A percentile compares a stretch with the other conserved stretches of the same genome.
Evolutionary conservation across 352 stramenopile species (phyloP).

Genomic region (Phytophthora citricola): DNA sequence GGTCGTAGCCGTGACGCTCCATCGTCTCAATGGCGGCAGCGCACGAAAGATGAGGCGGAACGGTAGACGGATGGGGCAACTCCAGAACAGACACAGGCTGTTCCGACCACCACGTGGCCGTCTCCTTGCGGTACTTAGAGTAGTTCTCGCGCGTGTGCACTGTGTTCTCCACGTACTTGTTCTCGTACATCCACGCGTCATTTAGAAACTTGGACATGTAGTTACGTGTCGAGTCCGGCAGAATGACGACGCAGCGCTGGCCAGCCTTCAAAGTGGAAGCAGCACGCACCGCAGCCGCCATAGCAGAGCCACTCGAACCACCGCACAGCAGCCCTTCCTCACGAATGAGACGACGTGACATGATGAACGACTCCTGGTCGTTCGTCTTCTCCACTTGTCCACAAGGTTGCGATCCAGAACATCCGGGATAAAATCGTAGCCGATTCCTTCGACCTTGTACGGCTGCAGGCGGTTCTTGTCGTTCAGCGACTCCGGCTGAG

Average conservation of each 20-base stretch:
- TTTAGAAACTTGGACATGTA: conserved; percentile 98
- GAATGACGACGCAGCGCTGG: conserved; percentile 94
- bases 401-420: conserved; percentile 93
- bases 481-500: conserved; percentile 91
- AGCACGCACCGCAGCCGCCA: conserved; percentile 83
- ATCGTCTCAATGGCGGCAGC: conserved; percentile 94
- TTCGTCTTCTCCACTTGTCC: conserved; percentile 95
- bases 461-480: conserved; percentile 87
- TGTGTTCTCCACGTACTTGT: conserved; percentile 74
- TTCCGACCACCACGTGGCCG: conserved; percentile 92
- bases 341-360: conserved; percentile 94
- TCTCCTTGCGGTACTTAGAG: conserved; percentile 67
- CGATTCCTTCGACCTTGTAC: conserved; percentile 96
- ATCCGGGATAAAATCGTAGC: conserved; percentile 97
- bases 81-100: conserved; percentile 84
- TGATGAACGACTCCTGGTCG: conserved; percentile 94
- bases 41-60: conserved; percentile 84
- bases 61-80: conserved; percentile 86
- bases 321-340: conserved; percentile 96
- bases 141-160: conserved; percentile 80
- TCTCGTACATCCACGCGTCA: conserved; percentile 94
- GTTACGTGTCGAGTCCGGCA: conserved; percentile 96
- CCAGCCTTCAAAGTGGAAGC: conserved; percentile 80
- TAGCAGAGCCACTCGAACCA: conserved; percentile 91
- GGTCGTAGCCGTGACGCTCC: conserved; percentile 90